Evolutionary conservation across 2,329 filamentous ascomycete genomes (phyloP).

Genomic region (Ceratocystis eucalypticola): DNA sequence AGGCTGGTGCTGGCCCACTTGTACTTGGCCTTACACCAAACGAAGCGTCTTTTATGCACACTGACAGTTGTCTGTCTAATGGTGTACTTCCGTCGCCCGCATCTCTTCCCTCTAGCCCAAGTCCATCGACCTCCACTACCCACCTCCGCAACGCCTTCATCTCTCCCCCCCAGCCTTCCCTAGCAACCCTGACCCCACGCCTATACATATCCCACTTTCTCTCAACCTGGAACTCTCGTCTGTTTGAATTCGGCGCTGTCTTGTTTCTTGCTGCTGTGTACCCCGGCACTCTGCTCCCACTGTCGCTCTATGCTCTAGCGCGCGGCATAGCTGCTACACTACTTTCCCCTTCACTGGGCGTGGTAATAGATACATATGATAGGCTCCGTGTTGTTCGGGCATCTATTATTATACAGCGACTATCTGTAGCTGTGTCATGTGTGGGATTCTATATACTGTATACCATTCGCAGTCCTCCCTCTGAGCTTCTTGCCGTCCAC

Average conservation of each 20-base stretch:
- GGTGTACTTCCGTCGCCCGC: too few relatives aligned
- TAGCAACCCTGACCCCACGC: slow-evolving; percentile 19
- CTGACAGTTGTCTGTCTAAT: too few relatives aligned
- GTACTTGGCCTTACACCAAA: too few relatives aligned
- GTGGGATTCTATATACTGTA: slow-evolving; percentile 31
- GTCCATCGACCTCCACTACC: background rate
- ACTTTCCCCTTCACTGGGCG: slow-evolving; percentile 45
- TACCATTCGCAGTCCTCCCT: slow-evolving; percentile 4
- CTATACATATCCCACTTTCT: slow-evolving; percentile 48
- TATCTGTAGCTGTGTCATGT: slow-evolving; percentile 36
- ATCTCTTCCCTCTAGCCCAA: background rate
- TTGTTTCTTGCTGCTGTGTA: slow-evolving; percentile 44
- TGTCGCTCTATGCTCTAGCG: slow-evolving; percentile 55
- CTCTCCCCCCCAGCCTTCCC: background rate
- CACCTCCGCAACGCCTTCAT: background rate
- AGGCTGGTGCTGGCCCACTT: background rate
- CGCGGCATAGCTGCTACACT: slow-evolving; percentile 44
- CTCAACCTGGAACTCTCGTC: slow-evolving; percentile 50
- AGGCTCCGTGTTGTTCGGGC: slow-evolving; percentile 37
- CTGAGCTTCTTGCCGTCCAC: too few relatives aligned
- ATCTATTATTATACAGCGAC: slow-evolving; percentile 34
- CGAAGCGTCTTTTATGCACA: too few relatives aligned
- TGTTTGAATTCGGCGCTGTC: slow-evolving; percentile 51
- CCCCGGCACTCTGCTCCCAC: slow-evolving; percentile 46
- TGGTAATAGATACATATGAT: slow-evolving; percentile 42